These are phyloP conservation scores for Phallus indusiatus DNA, from an alignment of 768 basidiomycete genomes.

Conservation along the genomic window DNA sequence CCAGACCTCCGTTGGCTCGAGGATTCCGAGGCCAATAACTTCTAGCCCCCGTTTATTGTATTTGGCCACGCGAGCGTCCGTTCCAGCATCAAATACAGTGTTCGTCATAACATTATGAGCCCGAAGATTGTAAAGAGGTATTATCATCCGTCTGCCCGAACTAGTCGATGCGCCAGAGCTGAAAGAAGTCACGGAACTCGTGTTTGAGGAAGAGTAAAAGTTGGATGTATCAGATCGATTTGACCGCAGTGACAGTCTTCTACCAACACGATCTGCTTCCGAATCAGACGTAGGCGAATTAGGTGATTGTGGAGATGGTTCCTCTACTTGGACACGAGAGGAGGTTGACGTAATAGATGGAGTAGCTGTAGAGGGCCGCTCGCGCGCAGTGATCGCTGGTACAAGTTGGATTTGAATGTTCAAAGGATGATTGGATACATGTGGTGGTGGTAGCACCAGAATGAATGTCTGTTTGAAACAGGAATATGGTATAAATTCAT, in stretches of 20 bases:
- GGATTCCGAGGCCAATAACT: conserved; percentile 63
- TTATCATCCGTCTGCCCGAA: conserved; percentile 59
- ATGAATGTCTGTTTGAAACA: conserved; percentile 62
- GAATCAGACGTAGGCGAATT: conserved; percentile 25
- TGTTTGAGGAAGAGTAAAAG: conserved; percentile 35
- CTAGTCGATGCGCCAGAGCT: conserved; percentile 31
- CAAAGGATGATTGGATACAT: conserved; percentile 75
- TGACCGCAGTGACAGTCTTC: conserved; percentile 24
- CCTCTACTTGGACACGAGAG: conserved; percentile 18
- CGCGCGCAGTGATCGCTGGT: conserved; percentile 45
- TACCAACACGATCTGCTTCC: conserved; percentile 7
- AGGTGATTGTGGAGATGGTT: conserved; percentile 15
- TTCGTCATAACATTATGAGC: conserved; percentile 86
- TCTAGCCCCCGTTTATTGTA: conserved; percentile 65
- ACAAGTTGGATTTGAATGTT: conserved; percentile 91
- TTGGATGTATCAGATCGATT: conserved; percentile 47
- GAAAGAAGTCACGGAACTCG: conserved; percentile 18
- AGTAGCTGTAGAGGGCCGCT: conserved; percentile 21
- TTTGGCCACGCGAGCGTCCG: conserved; percentile 76
- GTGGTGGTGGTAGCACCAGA: conserved; percentile 83
- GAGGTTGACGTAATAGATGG: conserved; percentile 38
- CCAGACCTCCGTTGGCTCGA: conserved; percentile 76
- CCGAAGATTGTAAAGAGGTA: conserved; percentile 79
- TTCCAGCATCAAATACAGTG: conserved; percentile 79
- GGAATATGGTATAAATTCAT: conserved; percentile 6